These are phyloP conservation scores for Aspergillus latus DNA, from an alignment of 2,329 filamentous ascomycete species.

Conservation along the genomic window DNA sequence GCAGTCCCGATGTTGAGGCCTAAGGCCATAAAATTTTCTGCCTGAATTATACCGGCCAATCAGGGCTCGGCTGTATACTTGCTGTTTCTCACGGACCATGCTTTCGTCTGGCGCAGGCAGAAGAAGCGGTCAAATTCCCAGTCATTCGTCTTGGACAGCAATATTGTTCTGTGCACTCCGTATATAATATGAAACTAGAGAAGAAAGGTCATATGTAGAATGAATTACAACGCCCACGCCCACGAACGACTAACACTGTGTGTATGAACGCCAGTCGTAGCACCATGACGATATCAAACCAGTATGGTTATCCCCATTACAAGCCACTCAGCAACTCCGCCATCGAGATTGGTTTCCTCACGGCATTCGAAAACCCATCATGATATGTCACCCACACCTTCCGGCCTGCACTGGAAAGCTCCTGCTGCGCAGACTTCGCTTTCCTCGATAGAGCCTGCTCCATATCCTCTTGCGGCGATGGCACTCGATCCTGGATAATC, in stretches of 20 bases:
- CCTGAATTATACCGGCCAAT: neutral
- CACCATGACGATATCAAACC: neutral
- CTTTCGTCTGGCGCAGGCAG: no score
- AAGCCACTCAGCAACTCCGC: conserved; percentile 67
- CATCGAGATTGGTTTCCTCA: conserved; percentile 80
- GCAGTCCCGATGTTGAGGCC: neutral
- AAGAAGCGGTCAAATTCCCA: no score
- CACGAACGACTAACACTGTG: neutral
- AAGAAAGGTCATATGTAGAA: neutral
- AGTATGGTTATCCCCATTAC: conserved; percentile 9
- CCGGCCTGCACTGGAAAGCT: conserved; percentile 46
- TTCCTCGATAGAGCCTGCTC: conserved; percentile 20
- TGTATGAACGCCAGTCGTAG: neutral
- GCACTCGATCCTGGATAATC: conserved; percentile 51
- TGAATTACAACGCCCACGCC: neutral
- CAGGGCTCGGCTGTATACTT: neutral
- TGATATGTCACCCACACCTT: conserved; percentile 86
- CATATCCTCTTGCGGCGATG: conserved; percentile 39
- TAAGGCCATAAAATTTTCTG: neutral
- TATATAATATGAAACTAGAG: neutral
- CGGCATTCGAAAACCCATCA: conserved; percentile 89
- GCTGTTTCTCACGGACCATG: neutral
- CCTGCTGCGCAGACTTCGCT: conserved; percentile 22
- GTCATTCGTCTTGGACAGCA: no score
- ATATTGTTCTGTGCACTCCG: no score